Percentiles rank a stretch among this genome's conserved stretches.
These are phyloP conservation scores for Serendipita sp. DNA, from an alignment of 768 basidiomycete genomes.

Conservation along the genomic window DNA sequence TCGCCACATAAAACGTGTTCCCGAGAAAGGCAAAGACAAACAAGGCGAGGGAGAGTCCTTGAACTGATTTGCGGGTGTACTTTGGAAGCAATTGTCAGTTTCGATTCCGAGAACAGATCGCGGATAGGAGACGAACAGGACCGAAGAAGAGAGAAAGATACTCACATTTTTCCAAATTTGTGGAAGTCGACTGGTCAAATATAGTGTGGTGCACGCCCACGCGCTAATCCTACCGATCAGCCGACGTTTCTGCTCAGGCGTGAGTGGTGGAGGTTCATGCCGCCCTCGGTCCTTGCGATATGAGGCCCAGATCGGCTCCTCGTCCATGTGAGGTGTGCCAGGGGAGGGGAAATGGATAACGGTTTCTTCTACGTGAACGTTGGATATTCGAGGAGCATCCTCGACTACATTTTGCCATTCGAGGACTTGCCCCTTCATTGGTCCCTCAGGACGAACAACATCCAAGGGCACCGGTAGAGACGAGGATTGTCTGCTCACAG, in stretches of 20 bases:
- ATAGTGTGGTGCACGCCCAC: slow-evolving; percentile 86
- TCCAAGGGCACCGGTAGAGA: not conserved
- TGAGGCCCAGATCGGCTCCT: not conserved
- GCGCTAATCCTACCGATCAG: slow-evolving; percentile 82
- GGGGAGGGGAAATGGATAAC: not conserved
- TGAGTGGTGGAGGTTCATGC: not conserved
- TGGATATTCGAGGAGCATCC: not conserved
- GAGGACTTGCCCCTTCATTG: not conserved
- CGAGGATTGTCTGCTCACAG: not conserved
- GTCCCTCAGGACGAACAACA: not conserved
- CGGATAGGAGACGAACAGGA: too few species aligned
- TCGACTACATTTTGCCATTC: not conserved
- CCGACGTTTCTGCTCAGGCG: slow-evolving; percentile 20
- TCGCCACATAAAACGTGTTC: slow-evolving; percentile 83
- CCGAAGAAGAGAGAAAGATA: slow-evolving; percentile 15
- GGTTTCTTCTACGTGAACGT: not conserved
- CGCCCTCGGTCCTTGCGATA: not conserved
- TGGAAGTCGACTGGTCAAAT: slow-evolving; percentile 84
- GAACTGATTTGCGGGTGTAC: slow-evolving; percentile 17
- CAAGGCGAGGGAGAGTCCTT: slow-evolving; percentile 87
- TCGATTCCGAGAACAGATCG: too few species aligned
- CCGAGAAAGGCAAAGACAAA: slow-evolving; percentile 91
- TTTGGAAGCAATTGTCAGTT: too few species aligned
- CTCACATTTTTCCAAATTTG: slow-evolving; percentile 99
- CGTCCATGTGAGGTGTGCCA: not conserved